Evolutionary conservation across 2,329 filamentous ascomycete genomes (phyloP), one percentile per base, ranked within the genome.

Genomic region (Cadophora luteo-olivacea): DNA sequence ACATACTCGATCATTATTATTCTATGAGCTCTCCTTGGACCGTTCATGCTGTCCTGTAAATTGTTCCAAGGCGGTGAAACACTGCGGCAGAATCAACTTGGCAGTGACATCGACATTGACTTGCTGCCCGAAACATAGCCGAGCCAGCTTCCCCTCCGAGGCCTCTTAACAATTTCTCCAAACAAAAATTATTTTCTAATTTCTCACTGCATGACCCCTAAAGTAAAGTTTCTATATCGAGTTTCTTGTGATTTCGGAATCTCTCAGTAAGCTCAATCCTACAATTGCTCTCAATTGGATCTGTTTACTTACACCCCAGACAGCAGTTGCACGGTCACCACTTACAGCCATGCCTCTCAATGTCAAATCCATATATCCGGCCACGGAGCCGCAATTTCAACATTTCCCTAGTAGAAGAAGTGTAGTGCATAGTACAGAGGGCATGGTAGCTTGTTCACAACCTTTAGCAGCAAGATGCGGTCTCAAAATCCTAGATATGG

Each of bases 381-480:
- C 74, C 24, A 36, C 61, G 52, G 71, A 75, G 16, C 74, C 75
- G 1, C 80, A 83, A 67, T 89, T 92, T 75, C 82, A 85, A 70
- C 85, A 87, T 70, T 95, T 93, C 77, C 80, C 92, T 11, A 97
- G 93, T 74, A 88, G 95, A 49, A 86, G 96, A 71, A 97, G 95
- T 75, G 94, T 97, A 14, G 93, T 98, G 14, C 94, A 98, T 79
- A 97, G 93, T 79, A 94, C 92, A 5, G 91, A 94, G 76, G 95
- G 94, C 57, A 97, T 98, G 68, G 92, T 98, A 60, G 87, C 94
- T 12, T 97, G 92, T 78, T 92, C 93, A 1, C 95, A 98, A 79
- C 94, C 96, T 16, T 84, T 98, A 66, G 96, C 96, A 6, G 91
- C 92, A 29, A 92, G 92, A 80, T 97, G 94, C 69, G 96, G 96